Evolutionary conservation across 768 basidiomycete genomes (phyloP), one percentile per base, ranked within the genome.

Genomic region (Rhizopogon sp.): DNA sequence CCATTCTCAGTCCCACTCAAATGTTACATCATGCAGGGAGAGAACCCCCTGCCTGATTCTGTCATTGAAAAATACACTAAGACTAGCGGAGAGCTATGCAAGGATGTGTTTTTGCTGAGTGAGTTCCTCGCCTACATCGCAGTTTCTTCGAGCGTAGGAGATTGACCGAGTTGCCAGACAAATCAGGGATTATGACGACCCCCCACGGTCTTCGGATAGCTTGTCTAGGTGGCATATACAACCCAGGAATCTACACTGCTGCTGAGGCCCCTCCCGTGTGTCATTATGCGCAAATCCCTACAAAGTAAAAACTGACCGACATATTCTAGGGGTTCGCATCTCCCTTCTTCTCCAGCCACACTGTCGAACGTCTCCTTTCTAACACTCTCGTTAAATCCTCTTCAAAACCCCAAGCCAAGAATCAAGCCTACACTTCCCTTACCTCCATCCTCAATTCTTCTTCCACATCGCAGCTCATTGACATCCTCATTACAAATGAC

Each of bases 11-110:
- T 85, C 29, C 91, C 95, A 10, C 72, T 96, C 16, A 88, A 91
- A 64, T 94, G 92, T 62, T 98, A 96, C 73, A 84, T 97, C 55
- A 94, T 93, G 82, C 86, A 93, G 66, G 95, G 95, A 16, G 81
- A 84, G 52, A 73, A 84, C 59, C 83, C 87, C 1, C 69, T 98
- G 13, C 93, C 94, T 5, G 74, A 79, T 43, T 67, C 73, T 28
- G 84, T 97, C 16, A 80, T 90, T 55, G 83, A 87, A 58, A 87
- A 84, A 66, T 87, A 90, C 64, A 78, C 82, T 17, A 79, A 82
- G 67, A 87, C 85, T 2, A 84, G 85, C 2, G 92, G 91, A 39
- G 86, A 94, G 64, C 64, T 98, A 25, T 86, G 84, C 66, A 79
- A 81, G 58, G 92, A 93, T 64, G 80, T 98, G 7, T 90, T 90